phyloP scores from a whole-genome alignment of 2,329 filamentous ascomycete genomes.

The Curvularia lunata region DNA sequence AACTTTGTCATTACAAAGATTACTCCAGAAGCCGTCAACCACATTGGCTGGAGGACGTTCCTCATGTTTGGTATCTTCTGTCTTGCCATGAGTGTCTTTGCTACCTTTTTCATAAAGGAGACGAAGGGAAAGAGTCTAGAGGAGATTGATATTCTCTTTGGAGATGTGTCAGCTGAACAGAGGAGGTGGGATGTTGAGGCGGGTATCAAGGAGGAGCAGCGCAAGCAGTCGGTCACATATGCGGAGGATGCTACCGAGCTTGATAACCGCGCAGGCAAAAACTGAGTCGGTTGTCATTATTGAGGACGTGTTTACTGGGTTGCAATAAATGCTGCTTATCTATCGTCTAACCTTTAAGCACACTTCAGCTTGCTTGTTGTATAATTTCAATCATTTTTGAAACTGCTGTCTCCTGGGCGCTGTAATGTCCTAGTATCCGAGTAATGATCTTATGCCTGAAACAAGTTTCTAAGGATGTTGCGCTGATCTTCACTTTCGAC shows the following conservation, averaged over 20 bases:
- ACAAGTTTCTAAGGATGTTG: neutral
- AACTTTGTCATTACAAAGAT: constrained; percentile 71
- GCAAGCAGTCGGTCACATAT: constrained; percentile 9
- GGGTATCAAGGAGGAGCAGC: constrained; percentile 10
- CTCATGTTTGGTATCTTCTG: constrained; percentile 60
- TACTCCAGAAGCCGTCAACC: constrained; percentile 68
- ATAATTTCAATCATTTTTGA: neutral
- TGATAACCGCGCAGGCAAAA: constrained; percentile 2
- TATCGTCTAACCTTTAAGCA: neutral
- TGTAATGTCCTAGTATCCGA: neutral
- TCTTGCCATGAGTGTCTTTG: constrained; percentile 51
- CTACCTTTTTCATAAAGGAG: constrained; percentile 54
- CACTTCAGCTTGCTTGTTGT: neutral
- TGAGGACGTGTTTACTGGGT: neutral
- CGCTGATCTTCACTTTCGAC: neutral
- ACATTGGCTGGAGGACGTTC: constrained; percentile 53
- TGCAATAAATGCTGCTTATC: neutral
- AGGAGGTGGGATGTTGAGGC: constrained; percentile 11
- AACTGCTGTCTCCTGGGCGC: neutral
- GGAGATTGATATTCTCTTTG: constrained; percentile 56
- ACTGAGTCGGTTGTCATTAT: neutral
- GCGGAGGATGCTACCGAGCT: constrained; percentile 10
- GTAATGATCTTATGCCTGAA: neutral
- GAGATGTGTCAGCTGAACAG: constrained; percentile 23
- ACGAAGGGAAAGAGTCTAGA: constrained; percentile 56